Evolutionary conservation across 768 basidiomycete species (phyloP), one percentile per base, ranked within the genome.

Genomic region (Mycena latifolia): DNA sequence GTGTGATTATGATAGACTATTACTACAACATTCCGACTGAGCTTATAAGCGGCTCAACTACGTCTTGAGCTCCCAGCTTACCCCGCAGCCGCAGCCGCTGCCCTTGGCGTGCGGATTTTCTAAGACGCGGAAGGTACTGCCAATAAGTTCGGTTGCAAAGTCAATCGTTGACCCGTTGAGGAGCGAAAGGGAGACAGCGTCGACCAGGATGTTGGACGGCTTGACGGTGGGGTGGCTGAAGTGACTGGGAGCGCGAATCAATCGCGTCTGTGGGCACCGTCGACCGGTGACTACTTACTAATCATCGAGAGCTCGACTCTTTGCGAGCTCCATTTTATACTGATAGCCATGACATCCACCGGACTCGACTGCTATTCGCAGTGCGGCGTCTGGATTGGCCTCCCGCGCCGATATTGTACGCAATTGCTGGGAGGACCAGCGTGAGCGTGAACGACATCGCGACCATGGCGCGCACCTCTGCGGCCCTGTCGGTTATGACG

Each of bases 281-380:
- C n/a, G 48, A 52, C 24, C 52, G 41, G 41, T 55, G 15, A 82
- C n/a, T n/a, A n/a, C 94, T 75, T 75, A 96, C 96, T 96, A 98
- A 78, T 98, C 96, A 68, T 96, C 95, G 6, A 84, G 82, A 29
- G 84, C 80, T 18, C 83, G 82, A 47, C 79, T 77, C 39, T 82
- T 84, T 3, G 92, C 91, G 5, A 98, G 84, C 60, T 92, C 89
- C 86, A 99, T 88, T 71, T 93, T 96, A 78, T 98, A 98, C 73
- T 98, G 95, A 77, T 98, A 98, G 39, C 97, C 97, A 75, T 99
- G 96, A 74, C 97, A 99, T 22, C 97, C 97, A 14, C 97, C 97
- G 14, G 92, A 94, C 72, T 98, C 95, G 27, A 98, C 95, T 1
- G 89, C 82, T 69, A 99, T 85, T 68, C 96, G 83, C 25, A 98